Base-by-base conservation (phyloP, 2,329 filamentous ascomycete genomes). In the Fusarium papillatum region DNA sequence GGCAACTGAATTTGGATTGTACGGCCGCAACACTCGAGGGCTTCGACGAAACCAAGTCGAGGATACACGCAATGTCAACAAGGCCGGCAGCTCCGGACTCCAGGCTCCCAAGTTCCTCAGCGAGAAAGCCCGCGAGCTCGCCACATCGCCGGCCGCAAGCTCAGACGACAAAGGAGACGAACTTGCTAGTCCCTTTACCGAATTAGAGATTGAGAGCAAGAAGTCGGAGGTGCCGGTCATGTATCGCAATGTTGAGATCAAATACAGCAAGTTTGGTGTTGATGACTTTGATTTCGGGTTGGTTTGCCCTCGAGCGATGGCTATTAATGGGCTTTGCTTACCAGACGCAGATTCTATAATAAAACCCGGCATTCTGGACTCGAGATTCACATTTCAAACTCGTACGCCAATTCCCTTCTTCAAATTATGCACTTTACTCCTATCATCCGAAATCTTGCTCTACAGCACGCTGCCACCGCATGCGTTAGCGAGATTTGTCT, bases 241-340 rank as follows among this genome's bases (percentile, higher is more conserved):
- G 87, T 99, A 99, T 83, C 93, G 94, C 75, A 96, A 95, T 79
- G 94, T 98, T 14, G 96, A 98, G 83, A 99, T 99, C 86, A 98
- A 98, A 83, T 99, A 98, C 87, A 98, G 96, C 88, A 97, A 95
- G 82, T 99, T 98, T 83, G 97, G 97, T 24, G 95, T 99, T n/a
- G 96, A 98, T 80, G 97, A 99, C 83, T 99, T 99, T 83, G 97
- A 99, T 83, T 99, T 99, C 85, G 94, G 94, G 92, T 95, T 86
- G 80, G 91, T 84, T 36, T 19, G n/a, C 26, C 31, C 31, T 39
- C 14, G 48, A 34, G 24, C n/a, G 31, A 69, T 74, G 59, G 70
- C 65, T 38, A 26, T 10, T 36, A 2, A 36, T 16, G 62, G 24
- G 9, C 17, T n/a, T 34, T 1, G 50, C 80, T 82, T 31, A 81